Conservation (phyloP, 2,329 filamentous ascomycete genomes). For the Hymenotorrendiella dingleyae region DNA sequence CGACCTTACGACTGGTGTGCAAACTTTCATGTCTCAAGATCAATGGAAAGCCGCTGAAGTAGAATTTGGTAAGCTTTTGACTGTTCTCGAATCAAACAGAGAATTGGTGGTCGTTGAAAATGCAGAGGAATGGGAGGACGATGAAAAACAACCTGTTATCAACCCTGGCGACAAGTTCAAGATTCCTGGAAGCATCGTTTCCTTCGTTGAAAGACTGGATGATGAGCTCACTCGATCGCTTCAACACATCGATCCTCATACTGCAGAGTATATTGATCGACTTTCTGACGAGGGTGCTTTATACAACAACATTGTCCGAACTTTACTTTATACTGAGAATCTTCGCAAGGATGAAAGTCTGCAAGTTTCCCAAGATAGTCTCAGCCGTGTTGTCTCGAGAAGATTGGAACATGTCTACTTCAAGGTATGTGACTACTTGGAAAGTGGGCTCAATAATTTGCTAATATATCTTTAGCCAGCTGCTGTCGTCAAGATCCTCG, state of each 20-base stretch:
- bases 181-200: conserved; percentile 89
- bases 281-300: conserved; percentile 83
- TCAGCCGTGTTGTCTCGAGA: conserved; percentile 91
- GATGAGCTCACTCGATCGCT: conserved; percentile 97
- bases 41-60: conserved; percentile 95
- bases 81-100: conserved; percentile 70
- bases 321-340: conserved; percentile 81
- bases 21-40: conserved; percentile 83
- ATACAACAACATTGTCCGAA: conserved; percentile 88
- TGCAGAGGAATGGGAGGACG: conserved; percentile 98
- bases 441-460: too few species aligned
- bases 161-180: conserved; percentile 74
- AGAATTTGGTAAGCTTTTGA: conserved; percentile 73
- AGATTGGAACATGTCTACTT: conserved; percentile 97
- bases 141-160: conserved; percentile 82
- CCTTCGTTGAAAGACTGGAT: conserved; percentile 89
- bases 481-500: conserved; percentile 86
- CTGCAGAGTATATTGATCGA: conserved; percentile 95
- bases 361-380: conserved; percentile 73
- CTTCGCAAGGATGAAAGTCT: conserved; percentile 65
- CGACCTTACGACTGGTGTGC: conserved; percentile 76
- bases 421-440: conserved; percentile 77
- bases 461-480: conserved; percentile 59
- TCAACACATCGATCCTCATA: conserved; percentile 96
- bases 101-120: conserved; percentile 84